Percentiles rank a stretch among this genome's conserved stretches.
These are phyloP conservation scores for Tricladium varicosporioides DNA, from an alignment of 2,329 filamentous ascomycete genomes.

Conservation along the genomic window DNA sequence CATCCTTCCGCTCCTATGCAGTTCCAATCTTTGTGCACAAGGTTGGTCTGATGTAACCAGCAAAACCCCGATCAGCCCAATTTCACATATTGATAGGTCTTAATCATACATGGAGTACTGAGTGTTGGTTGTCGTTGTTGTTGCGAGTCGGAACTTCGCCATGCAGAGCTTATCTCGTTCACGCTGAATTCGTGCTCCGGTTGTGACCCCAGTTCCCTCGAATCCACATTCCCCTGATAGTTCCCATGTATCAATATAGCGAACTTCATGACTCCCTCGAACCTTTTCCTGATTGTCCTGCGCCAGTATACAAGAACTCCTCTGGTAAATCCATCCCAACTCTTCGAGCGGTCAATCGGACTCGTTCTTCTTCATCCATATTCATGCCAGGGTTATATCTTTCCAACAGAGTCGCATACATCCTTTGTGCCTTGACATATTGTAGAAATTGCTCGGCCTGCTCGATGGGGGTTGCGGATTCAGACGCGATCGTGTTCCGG, in stretches of 20 bases:
- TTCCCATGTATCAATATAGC: background rate
- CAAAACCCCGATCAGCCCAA: too few relatives aligned
- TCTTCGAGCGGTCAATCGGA: conserved; percentile 77
- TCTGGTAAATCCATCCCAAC: conserved; percentile 87
- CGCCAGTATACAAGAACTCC: conserved; percentile 43
- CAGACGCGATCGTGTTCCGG: conserved; percentile 56
- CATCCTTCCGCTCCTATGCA: too few relatives aligned
- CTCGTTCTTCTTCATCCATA: conserved; percentile 81
- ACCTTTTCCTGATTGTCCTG: background rate
- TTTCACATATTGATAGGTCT: too few relatives aligned
- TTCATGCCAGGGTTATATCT: conserved; percentile 92
- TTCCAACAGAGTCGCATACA: conserved; percentile 78
- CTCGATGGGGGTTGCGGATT: conserved; percentile 34
- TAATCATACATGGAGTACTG: too few relatives aligned
- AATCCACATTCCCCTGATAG: too few relatives aligned
- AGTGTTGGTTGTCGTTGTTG: too few relatives aligned
- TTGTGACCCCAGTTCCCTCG: too few relatives aligned
- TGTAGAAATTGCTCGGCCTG: conserved; percentile 75
- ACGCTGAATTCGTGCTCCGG: too few relatives aligned
- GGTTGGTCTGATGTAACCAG: too few relatives aligned
- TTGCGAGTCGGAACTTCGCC: too few relatives aligned
- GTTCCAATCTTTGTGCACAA: too few relatives aligned
- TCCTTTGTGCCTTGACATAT: conserved; percentile 82
- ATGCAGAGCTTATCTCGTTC: too few relatives aligned
- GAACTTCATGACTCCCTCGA: background rate